Percentiles rank a stretch among this genome's conserved stretches.
Conservation (phyloP, 140 eudicot species). For the Bidens hawaiensis region DNA sequence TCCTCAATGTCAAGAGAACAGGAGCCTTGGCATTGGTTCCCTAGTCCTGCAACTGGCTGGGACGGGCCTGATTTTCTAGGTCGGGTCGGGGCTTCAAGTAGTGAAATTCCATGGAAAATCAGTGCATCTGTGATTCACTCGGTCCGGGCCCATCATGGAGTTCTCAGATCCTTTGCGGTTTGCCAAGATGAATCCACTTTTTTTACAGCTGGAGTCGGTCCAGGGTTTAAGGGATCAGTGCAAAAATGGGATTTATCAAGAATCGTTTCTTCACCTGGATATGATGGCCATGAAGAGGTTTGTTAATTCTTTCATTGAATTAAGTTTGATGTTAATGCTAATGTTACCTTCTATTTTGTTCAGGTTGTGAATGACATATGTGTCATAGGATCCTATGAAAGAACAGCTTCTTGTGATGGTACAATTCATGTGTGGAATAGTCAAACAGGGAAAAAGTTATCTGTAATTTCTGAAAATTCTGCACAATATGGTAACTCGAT, state of each 20-base stretch:
- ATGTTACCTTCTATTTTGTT: constrained; percentile 15
- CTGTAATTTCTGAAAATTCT: constrained; percentile 63
- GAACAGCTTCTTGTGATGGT: constrained; percentile 97
- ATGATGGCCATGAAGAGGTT: constrained; percentile 97
- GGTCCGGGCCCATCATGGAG: constrained; percentile 89
- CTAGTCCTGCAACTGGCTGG: constrained; percentile 85
- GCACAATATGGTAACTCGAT: constrained; percentile 36
- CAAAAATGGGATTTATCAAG: constrained; percentile 88
- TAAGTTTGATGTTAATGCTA: constrained; percentile 2
- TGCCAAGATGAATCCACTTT: constrained; percentile 71
- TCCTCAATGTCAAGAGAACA: constrained; percentile 41
- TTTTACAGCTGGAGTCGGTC: constrained; percentile 94
- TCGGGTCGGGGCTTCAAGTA: constrained; percentile 71
- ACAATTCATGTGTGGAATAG: constrained; percentile 91
- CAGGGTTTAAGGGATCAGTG: constrained; percentile 92
- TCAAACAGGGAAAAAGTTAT: constrained; percentile 71
- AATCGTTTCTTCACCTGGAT: constrained; percentile 60
- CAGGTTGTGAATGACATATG: constrained; percentile 95
- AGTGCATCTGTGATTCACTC: constrained; percentile 84
- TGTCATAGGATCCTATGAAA: constrained; percentile 53
- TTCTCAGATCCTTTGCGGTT: constrained; percentile 77
- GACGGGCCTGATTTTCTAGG: constrained; percentile 74
- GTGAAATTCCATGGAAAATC: constrained; percentile 93
- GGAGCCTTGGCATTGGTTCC: constrained; percentile 97
- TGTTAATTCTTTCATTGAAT: constrained; percentile 15